phyloP scores from a whole-genome alignment of 177 flowering plant species.

The Vitis hybrid region DNA sequence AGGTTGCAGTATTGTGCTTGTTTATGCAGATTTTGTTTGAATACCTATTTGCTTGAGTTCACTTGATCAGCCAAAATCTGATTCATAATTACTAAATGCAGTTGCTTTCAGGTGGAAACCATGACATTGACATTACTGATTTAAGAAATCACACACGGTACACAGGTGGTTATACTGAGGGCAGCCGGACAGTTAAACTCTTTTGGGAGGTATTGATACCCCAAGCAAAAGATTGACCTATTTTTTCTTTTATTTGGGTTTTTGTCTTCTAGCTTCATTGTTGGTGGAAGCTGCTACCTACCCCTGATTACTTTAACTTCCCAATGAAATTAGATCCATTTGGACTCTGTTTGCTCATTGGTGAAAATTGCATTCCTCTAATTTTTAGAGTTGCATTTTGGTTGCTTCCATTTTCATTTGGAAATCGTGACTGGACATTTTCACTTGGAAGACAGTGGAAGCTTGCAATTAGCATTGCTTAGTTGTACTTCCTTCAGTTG shows the following conservation, averaged over 20 bases:
- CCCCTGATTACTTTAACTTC: not conserved
- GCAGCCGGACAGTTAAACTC: conserved; percentile 88
- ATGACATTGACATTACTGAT: conserved; percentile 91
- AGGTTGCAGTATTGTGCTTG: not conserved
- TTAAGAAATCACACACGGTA: conserved; percentile 75
- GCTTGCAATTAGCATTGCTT: no score
- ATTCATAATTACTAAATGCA: conserved; percentile 30
- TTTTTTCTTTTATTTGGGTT: not conserved
- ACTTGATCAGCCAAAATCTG: conserved; percentile 6
- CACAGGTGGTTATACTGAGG: conserved; percentile 93
- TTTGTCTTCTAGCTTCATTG: not conserved
- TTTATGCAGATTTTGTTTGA: conserved; percentile 1
- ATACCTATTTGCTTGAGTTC: not conserved
- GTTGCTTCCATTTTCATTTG: no score
- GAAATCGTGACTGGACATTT: no score
- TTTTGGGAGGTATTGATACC: conserved; percentile 87
- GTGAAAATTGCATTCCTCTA: no score
- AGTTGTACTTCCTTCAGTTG: not conserved
- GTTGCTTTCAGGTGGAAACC: conserved; percentile 97
- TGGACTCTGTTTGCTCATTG: not conserved
- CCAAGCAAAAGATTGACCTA: not conserved
- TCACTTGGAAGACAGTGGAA: no score
- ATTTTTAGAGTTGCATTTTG: no score
- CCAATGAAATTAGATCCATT: not conserved
- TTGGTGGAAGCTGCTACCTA: not conserved